Evolutionary conservation across 176 grass and related monocot genomes (phyloP).

Genomic region (Lolium rigidum): DNA sequence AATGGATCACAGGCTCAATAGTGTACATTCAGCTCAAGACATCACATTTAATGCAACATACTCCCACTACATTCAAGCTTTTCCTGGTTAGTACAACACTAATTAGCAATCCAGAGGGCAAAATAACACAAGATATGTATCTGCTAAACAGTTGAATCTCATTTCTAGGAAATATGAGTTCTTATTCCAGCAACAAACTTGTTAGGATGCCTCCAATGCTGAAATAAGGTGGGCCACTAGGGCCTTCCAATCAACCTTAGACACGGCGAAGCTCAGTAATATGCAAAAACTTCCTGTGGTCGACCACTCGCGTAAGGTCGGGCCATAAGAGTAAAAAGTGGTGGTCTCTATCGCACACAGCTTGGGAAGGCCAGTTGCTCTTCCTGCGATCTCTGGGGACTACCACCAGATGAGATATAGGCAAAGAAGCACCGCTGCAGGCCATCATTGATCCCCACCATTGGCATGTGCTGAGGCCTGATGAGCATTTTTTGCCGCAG

Average conservation of each 20-base stretch:
- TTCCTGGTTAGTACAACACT: neutral
- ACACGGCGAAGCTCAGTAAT: neutral
- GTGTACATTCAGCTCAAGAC: neutral
- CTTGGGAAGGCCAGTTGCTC: neutral
- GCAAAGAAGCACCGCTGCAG: neutral
- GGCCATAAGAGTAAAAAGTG: neutral
- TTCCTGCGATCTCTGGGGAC: neutral
- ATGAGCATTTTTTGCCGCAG: neutral
- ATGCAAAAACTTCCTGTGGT: neutral
- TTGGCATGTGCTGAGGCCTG: neutral
- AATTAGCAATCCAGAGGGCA: neutral
- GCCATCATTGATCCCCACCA: neutral
- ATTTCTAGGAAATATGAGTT: constrained; percentile 5
- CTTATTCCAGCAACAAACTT: neutral
- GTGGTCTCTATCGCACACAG: neutral
- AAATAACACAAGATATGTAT: neutral
- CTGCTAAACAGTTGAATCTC: neutral
- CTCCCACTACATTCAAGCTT: neutral
- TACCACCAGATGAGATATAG: neutral
- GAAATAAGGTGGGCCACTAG: neutral
- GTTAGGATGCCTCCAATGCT: neutral
- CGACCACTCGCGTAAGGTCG: neutral
- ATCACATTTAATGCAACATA: neutral
- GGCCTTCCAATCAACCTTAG: neutral
- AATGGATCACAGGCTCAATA: neutral